Conservation (phyloP, 1,284 basidiomycete species). For the Vanrija pseudolonga region DNA sequence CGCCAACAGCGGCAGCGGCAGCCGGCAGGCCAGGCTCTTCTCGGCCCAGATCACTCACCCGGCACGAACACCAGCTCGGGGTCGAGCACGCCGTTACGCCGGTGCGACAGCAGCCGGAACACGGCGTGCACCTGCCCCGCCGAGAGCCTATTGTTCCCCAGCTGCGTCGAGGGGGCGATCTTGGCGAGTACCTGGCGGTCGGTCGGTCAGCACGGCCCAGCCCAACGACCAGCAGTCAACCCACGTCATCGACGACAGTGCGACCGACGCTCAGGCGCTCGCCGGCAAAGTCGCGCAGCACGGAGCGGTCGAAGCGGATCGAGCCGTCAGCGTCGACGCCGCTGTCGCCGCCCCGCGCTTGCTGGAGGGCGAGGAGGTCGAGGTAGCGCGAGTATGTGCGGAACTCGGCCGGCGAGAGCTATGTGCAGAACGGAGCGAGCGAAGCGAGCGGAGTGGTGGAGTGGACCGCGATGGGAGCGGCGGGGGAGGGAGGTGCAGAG, state of each 20-base stretch:
- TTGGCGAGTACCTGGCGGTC: background rate
- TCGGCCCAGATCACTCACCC: no score
- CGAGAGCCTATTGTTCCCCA: constrained; percentile 3
- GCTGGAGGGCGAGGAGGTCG: constrained; percentile 16
- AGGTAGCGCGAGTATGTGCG: constrained; percentile 19
- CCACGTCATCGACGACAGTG: constrained; percentile 17
- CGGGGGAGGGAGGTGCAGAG: background rate
- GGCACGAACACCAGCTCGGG: constrained; percentile 20
- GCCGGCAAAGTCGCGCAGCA: constrained; percentile 9
- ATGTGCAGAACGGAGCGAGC: background rate
- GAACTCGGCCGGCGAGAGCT: constrained; percentile 23
- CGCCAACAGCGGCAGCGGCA: background rate
- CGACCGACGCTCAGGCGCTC: constrained; percentile 11
- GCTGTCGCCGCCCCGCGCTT: constrained; percentile 3
- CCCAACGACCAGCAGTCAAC: constrained; percentile 5
- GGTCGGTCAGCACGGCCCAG: background rate
- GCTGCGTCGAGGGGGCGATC: background rate
- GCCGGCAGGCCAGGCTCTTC: no score
- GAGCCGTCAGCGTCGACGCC: constrained; percentile 13
- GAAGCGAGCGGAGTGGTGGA: background rate
- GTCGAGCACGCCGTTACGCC: background rate
- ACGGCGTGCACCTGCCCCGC: constrained; percentile 19
- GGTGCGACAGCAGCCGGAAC: constrained; percentile 16
- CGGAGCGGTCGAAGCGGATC: constrained; percentile 13
- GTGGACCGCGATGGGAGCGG: background rate